phyloP scores from a whole-genome alignment of 805 yeast genomes.

The Wickerhamiella musiphila region DNA sequence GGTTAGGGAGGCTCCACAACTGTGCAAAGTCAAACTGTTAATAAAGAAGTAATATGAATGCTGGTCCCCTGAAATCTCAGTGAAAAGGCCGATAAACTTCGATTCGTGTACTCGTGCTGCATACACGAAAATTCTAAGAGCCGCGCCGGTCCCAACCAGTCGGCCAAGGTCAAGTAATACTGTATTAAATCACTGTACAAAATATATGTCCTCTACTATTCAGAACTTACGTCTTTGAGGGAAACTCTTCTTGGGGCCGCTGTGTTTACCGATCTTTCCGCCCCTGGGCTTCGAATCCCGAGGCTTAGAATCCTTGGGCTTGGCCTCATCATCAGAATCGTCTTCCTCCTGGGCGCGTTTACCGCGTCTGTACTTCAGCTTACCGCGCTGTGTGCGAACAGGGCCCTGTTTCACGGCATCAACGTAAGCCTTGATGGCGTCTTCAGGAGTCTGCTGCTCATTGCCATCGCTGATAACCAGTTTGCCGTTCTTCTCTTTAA shows the following conservation, averaged over 20 bases:
- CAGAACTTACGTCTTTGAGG: conserved; percentile 1
- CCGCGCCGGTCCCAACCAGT: too few species aligned
- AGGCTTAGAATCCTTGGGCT: conserved; percentile 6
- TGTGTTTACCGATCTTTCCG: conserved; percentile 6
- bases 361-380: conserved; percentile 67
- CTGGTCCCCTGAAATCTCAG: too few species aligned
- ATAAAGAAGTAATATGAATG: too few species aligned
- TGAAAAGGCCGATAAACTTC: too few species aligned
- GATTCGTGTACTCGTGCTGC: too few species aligned
- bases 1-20: too few species aligned
- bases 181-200: neutral
- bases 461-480: conserved; percentile 41
- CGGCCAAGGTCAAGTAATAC: neutral
- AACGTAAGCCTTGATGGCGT: conserved; percentile 77
- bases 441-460: conserved; percentile 16
- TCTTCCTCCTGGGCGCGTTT: conserved; percentile 34
- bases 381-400: conserved; percentile 81
- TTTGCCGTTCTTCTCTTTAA: conserved; percentile 42
- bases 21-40: too few species aligned
- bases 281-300: neutral
- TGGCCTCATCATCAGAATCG: conserved; percentile 35
- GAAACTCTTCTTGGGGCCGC: conserved; percentile 1
- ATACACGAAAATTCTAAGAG: too few species aligned
- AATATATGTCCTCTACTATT: too few species aligned
- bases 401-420: conserved; percentile 92